These are phyloP conservation scores for Paratinospora sagittata DNA, from an alignment of 164 flowering plant genomes.

Conservation along the genomic window DNA sequence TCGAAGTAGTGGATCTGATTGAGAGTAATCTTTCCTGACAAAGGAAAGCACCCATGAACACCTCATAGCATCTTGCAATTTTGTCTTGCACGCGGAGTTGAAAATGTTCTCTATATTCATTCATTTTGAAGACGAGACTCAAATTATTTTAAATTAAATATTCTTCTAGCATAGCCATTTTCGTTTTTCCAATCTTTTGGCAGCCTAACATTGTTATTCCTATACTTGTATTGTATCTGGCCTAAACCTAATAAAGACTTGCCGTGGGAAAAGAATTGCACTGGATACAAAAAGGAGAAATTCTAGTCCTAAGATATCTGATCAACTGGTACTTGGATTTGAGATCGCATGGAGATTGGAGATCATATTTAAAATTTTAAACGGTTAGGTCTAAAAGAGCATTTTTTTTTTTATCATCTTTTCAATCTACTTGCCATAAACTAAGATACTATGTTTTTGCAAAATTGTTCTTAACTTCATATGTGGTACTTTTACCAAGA, in stretches of 20 bases:
- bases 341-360: not conserved
- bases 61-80: not conserved
- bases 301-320: not conserved
- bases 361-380: not conserved
- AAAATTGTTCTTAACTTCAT: no score
- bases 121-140: not conserved
- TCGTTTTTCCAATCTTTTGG: not conserved
- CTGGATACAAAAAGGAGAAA: not conserved
- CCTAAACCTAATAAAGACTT: not conserved
- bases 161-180: not conserved
- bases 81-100: not conserved
- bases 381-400: no score
- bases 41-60: no score
- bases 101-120: not conserved
- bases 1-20: not conserved
- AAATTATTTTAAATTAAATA: not conserved
- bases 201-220: no score
- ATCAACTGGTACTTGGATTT: not conserved
- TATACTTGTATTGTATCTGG: not conserved
- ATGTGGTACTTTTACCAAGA: no score
- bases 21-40: no score
- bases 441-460: no score
- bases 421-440: no score
- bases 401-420: no score
- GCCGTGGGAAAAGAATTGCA: not conserved